Evolutionary conservation across 495 filamentous ascomycete genomes (phyloP), one percentile per base, ranked within the genome.

Genomic region (Penicillium dipodomyicola): DNA sequence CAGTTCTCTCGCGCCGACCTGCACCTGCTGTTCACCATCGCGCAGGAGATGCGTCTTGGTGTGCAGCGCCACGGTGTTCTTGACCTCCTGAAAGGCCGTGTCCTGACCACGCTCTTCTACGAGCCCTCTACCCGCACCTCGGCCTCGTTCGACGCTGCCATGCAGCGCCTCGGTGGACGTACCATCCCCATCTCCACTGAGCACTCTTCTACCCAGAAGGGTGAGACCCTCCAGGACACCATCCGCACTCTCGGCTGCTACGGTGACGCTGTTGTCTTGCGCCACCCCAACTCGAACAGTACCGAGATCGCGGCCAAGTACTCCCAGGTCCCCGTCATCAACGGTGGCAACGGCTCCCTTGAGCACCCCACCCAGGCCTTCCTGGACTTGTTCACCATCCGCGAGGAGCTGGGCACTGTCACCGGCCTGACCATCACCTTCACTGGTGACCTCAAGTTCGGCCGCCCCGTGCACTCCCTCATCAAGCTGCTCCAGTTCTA

Each of bases 291-390:
- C 25, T 85, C 92, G 54, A 80, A 73, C 56, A 91, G 87, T 60
- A 88, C 89, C 20, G 84, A 87, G 33, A 81, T 85, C 37, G 95
- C 94, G 9, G 87, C 85, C 64, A 90, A 91, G 71, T 96, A 85
- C 76, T 90, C 89, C 39, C 84, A 84, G 25, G 90, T 96, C 2
- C 94, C 94, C 2, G 84, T 98, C 67, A 92, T 98, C 77, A 98
- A 98, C 67, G 94, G 91, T 61, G 94, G 94, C 46, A 98, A 97
- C 68, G 94, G 94, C 55, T 88, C 87, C 71, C 82, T 89, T 61
- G 94, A 98, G 76, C 94, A 98, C 72, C 94, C 94, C 4, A 97
- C 95, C 0, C 94, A 98, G 74, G 94, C 94, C 5, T 92, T 98
- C 84, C 81, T 97, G n/a, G 94, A 98, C 66, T 84, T 98, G 60